Evolutionary conservation across 208 protist species (phyloP), one percentile per base, ranked within the genome.

Genomic region (Angomonas deanei): DNA sequence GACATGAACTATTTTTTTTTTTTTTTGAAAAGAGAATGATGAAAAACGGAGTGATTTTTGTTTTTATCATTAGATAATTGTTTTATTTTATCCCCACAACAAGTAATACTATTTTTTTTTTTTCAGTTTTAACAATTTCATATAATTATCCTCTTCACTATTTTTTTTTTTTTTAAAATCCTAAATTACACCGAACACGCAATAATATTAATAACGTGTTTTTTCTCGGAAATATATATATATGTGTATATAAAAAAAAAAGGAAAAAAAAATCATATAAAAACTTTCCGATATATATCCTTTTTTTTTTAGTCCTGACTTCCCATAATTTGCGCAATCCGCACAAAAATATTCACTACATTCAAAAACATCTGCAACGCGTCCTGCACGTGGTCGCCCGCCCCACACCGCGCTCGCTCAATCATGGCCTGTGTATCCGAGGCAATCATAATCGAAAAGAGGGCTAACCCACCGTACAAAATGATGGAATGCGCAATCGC

Each of bases 401-500:
- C 82, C 1, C 89, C 89, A 65, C 84, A 91, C 24, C 85, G 74
- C 0, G 89, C 89, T 11, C 86, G 84, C 64, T 96, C 89, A 70
- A 96, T 92, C 89, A 96, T 93, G 6, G 84, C 82, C 72, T 93
- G 86, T 28, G 89, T 96, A 60, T 96, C 89, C 11, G 74, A 76
- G 8, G 89, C 68, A 17, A 96, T 74, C 66, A 96, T 78, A 13
- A 91, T 34, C 0, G 86, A 93, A 59, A 96, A 96, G 39, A 96
- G 76, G 23, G 86, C 89, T 2, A 96, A 70, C 3, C 89, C 89
- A 26, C 89, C 89, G 61, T 96, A 96, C 30, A 96, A 68, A 50
- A 92, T 88, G 46, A 96, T 61, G n/a, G 79, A 84, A 58, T 91
- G 84, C 13, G 81, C 84, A 53, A 96, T 85, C 26, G 82, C 80